These are phyloP conservation scores for Priceomyces melissophilus DNA, from an alignment of 805 yeast genomes.

Conservation along the genomic window DNA sequence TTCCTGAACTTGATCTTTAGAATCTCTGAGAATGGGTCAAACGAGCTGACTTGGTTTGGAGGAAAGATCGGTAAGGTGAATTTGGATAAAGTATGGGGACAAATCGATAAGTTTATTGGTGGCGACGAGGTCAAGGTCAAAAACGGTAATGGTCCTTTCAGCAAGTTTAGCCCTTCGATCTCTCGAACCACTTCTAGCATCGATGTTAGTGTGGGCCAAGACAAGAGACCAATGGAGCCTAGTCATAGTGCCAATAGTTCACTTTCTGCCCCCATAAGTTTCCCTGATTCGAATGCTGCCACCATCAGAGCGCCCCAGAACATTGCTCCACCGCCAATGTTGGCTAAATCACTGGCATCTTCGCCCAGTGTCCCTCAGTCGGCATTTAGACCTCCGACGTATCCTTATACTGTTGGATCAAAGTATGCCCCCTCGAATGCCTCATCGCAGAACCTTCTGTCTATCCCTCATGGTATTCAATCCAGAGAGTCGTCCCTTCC, in stretches of 20 bases:
- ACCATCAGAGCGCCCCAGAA: background rate
- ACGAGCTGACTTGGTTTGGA: slow-evolving; percentile 72
- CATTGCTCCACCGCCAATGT: background rate
- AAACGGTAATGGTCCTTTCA: slow-evolving; percentile 55
- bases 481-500: slow-evolving; percentile 3
- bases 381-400: background rate
- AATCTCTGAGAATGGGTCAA: slow-evolving; percentile 39
- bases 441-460: slow-evolving; percentile 16
- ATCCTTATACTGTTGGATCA: too few species aligned
- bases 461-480: background rate
- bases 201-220: slow-evolving; percentile 20
- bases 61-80: slow-evolving; percentile 51
- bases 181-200: slow-evolving; percentile 50
- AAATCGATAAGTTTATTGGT: slow-evolving; percentile 84
- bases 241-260: background rate
- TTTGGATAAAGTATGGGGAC: slow-evolving; percentile 85
- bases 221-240: background rate
- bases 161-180: slow-evolving; percentile 67
- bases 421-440: slow-evolving; percentile 20
- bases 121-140: slow-evolving; percentile 55
- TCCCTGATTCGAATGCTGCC: background rate
- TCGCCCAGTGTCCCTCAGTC: background rate
- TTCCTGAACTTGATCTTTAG: slow-evolving; percentile 42
- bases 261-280: slow-evolving; percentile 1
- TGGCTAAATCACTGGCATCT: slow-evolving; percentile 1